These are phyloP conservation scores for Proliferodiscus dingleyae DNA, from an alignment of 2,329 filamentous ascomycete species.

Conservation along the genomic window DNA sequence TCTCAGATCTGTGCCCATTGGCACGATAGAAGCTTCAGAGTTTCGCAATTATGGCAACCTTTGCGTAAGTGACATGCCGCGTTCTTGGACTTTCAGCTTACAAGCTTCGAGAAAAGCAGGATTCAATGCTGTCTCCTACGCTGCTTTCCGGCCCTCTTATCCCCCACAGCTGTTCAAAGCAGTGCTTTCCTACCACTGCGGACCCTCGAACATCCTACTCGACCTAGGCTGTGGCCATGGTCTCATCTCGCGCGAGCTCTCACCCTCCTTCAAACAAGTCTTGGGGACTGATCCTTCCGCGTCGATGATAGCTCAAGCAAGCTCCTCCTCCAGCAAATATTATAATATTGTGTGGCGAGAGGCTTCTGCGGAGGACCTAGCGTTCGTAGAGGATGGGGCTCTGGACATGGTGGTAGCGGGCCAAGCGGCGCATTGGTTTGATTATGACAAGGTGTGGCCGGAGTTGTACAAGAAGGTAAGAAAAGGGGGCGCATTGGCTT, in stretches of 20 bases:
- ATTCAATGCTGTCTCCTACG: slow-evolving; percentile 54
- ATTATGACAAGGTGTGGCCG: slow-evolving; percentile 50
- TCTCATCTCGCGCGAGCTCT: slow-evolving; percentile 49
- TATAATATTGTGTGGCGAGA: slow-evolving; percentile 45
- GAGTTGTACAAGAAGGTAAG: slow-evolving; percentile 50
- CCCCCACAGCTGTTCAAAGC: slow-evolving; percentile 49
- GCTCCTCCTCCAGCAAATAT: slow-evolving; percentile 33
- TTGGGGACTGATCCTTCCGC: slow-evolving; percentile 53
- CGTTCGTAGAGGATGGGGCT: slow-evolving; percentile 42
- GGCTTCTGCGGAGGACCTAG: slow-evolving; percentile 49
- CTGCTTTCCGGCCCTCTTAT: slow-evolving; percentile 55
- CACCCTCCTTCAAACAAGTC: slow-evolving; percentile 45
- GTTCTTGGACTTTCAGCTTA: slow-evolving; percentile 6
- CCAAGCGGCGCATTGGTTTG: slow-evolving; percentile 65
- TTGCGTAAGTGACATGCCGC: slow-evolving; percentile 37
- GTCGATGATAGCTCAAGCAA: slow-evolving; percentile 51
- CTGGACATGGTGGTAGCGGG: slow-evolving; percentile 48
- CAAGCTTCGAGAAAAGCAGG: slow-evolving; percentile 43
- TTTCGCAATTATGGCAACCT: slow-evolving; percentile 40
- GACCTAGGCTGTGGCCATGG: slow-evolving; percentile 64
- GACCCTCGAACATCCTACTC: slow-evolving; percentile 36
- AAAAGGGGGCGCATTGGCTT: slow-evolving; percentile 53
- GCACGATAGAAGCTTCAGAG: not conserved
- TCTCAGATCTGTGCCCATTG: too few species aligned
- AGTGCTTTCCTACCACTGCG: slow-evolving; percentile 49